Evolutionary conservation across 2,329 filamentous ascomycete genomes (phyloP), one percentile per base, ranked within the genome.

Genomic region (Aspergillus texensis): DNA sequence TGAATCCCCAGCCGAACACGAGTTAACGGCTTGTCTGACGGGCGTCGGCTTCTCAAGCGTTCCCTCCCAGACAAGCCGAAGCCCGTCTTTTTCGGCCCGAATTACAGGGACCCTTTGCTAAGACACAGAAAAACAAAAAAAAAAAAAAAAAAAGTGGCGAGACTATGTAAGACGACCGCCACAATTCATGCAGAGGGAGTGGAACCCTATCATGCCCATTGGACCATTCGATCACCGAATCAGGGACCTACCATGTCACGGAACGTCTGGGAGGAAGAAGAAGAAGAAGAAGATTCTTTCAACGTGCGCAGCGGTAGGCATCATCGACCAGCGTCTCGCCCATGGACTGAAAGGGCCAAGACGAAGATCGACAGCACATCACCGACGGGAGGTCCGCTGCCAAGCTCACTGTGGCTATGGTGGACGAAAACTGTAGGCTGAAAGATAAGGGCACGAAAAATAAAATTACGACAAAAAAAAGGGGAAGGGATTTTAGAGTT

Each of bases 301-400:
- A 69, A 65, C 61, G 57, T 65, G 66, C 65, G 61, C 62, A 53
- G 57, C 50, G 46, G 57, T 52, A 50, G 61, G 21, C 32, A 39
- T 52, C 48, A 52, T 24, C 9, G 43, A 62, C 68, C 67, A 61
- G 61, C 65, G 67, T 55, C 62, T 63, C 43, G 65, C 58, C 58
- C 63, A 64, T 28, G 32, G 54, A 59, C 55, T 30, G 58, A 10
- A 58, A 12, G 28, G 53, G 71, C 71, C 72, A 75, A 75, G 70
- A 65, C 64, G 46, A 53, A 64, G 74, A 75, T 75, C 74, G 70
- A 74, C 72, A 64, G 48, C 61, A 66, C 68, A 72, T 71, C 71
- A 57, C 71, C 65, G 63, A 65, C 65, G 58, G 64, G 59, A 68
- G 71, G 61, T 57, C 73, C 72, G 69, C 72, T 68, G 74, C 73